Base-by-base conservation (phyloP, 495 filamentous ascomycete genomes). In the Hypomontagnella submonticulosa region DNA sequence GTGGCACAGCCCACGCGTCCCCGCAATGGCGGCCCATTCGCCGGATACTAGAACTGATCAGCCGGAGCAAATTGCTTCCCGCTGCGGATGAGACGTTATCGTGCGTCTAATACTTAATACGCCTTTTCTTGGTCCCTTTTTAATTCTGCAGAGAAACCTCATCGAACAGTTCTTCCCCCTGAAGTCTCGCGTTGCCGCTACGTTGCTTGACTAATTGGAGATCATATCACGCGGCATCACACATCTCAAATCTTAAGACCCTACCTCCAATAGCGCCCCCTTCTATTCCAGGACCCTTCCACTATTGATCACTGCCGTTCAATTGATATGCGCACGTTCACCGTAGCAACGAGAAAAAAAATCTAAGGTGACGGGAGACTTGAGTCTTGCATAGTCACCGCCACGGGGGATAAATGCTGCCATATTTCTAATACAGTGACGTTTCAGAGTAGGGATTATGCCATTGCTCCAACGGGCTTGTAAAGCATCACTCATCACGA, bases 1-100 rank as follows among this genome's bases (percentile, higher is more conserved):
- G 49, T 57, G 37, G 23, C 47, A 57, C 27, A 34, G 50, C 50
- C 54, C 60, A 69, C 60, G 55, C 66, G 37, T 51, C 66, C 54
- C 66, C 66, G 66, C 60, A 61, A 49, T 64, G 66, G 61, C 60
- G 66, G 49, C 44, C 43, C 56, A 69, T 69, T 69, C 66, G 60
- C 56, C 56, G 60, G 61, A 30, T 63, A 30, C 42, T 53, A 30
- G 37, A 54, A 42, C 55, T 63, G 66, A 69, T 69, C 66, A 64
- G 23, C 60, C 60, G 60, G 60, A 64, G 60, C 15, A 61, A 47
- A 64, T 60, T 69, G 60, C 36, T 61, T 60, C 37, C 42, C 55
- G 60, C 50, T 60, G 51, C 60, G 55, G 66, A 61, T 69, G 66
- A 42, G n/a, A 69, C 66, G 58, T 42, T 64, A 13, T 48, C 48